Evolutionary conservation across 2,329 filamentous ascomycete species (phyloP).

Genomic region (Colletotrichum abscissum): DNA sequence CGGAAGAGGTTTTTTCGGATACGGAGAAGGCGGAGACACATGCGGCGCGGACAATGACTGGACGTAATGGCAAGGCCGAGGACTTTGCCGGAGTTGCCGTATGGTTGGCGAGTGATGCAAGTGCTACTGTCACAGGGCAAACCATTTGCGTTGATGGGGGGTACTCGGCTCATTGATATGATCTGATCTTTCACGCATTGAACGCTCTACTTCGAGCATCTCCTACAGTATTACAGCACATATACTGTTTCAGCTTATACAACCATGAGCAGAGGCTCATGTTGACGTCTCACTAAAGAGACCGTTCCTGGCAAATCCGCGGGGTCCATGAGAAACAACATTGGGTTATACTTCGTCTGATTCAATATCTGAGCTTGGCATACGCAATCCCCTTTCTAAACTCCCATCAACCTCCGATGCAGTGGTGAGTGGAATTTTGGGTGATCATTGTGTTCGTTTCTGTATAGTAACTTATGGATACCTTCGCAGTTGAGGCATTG

Average conservation of each 20-base stretch:
- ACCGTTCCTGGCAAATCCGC: neutral
- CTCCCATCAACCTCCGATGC: too few species aligned
- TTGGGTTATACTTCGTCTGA: neutral
- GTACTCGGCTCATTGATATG: conserved; percentile 41
- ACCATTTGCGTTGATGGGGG: conserved; percentile 48
- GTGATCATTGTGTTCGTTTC: too few species aligned
- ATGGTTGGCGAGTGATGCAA: conserved; percentile 45
- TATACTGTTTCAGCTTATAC: neutral
- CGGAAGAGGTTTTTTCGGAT: conserved; percentile 39
- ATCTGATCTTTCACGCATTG: neutral
- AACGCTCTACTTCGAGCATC: neutral
- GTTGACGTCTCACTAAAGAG: neutral
- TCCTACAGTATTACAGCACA: neutral
- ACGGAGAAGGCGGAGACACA: conserved; percentile 38
- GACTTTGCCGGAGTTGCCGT: conserved; percentile 47
- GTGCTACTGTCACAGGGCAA: conserved; percentile 46
- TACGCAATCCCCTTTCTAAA: neutral
- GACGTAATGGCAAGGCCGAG: conserved; percentile 43
- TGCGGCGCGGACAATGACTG: conserved; percentile 43
- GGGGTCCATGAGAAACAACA: neutral
- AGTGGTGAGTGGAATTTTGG: neutral
- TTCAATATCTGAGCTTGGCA: neutral
- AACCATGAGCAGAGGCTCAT: neutral
- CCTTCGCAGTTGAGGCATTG: too few species aligned
- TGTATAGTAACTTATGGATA: too few species aligned